Evolutionary conservation across 768 basidiomycete genomes (phyloP).

Genomic region (Amylocystis lapponica): DNA sequence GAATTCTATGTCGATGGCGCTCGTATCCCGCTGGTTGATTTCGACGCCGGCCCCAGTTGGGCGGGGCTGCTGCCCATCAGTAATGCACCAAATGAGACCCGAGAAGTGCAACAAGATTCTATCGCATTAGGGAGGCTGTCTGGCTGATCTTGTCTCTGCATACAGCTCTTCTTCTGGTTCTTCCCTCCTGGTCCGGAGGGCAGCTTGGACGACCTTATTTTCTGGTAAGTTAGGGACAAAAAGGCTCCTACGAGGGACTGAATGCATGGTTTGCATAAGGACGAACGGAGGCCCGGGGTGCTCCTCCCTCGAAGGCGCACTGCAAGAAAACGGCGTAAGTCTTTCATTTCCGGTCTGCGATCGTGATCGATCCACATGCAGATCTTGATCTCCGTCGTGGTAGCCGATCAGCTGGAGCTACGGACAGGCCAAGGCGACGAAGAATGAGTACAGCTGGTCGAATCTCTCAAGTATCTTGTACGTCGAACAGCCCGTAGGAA

Average conservation of each 20-base stretch:
- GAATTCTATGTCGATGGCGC: constrained; percentile 52
- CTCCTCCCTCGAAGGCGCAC: constrained; percentile 62
- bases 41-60: constrained; percentile 74
- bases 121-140: no score
- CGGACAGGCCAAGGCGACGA: constrained; percentile 59
- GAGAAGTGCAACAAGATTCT: constrained; percentile 43
- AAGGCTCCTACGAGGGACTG: background rate
- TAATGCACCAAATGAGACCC: constrained; percentile 49
- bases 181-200: constrained; percentile 75
- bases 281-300: constrained; percentile 66
- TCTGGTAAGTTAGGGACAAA: constrained; percentile 58
- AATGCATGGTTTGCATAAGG: background rate
- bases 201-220: constrained; percentile 68
- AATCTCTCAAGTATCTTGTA: constrained; percentile 70
- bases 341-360: constrained; percentile 17
- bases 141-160: no score
- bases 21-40: constrained; percentile 61
- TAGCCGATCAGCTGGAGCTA: constrained; percentile 65
- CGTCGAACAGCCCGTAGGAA: constrained; percentile 78
- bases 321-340: constrained; percentile 71
- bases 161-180: constrained; percentile 83
- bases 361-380: background rate
- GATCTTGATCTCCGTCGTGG: background rate
- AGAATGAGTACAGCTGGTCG: constrained; percentile 71
- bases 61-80: constrained; percentile 72